Evolutionary conservation across 2,329 filamentous ascomycete genomes (phyloP).

Genomic region (Fusarium nelsonii): DNA sequence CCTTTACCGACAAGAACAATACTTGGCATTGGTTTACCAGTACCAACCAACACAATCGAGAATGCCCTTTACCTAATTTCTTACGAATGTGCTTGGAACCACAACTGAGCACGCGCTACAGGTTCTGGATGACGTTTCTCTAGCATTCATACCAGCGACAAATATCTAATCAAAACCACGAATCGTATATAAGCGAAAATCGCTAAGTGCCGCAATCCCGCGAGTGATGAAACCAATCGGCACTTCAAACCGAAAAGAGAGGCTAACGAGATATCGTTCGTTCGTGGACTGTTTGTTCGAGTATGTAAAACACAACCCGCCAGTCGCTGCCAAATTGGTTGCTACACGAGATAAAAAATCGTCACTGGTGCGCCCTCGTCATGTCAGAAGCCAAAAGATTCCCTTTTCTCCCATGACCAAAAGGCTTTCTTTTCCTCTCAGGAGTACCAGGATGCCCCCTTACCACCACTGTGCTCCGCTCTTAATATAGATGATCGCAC

Average conservation of each 20-base stretch:
- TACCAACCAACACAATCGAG: background rate
- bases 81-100: background rate
- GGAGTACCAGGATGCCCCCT: constrained; percentile 13
- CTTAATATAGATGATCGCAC: constrained; percentile 8
- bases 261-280: background rate
- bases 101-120: background rate
- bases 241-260: constrained; percentile 12
- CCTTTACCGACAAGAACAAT: background rate
- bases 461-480: constrained; percentile 8
- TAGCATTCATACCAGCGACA: background rate
- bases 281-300: constrained; percentile 3
- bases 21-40: background rate
- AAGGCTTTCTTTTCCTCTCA: constrained; percentile 13
- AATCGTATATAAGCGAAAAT: background rate
- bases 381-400: constrained; percentile 23
- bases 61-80: background rate
- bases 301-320: constrained; percentile 31
- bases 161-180: background rate
- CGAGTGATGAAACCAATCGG: constrained; percentile 8
- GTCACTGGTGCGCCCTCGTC: background rate
- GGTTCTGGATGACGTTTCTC: background rate
- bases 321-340: background rate
- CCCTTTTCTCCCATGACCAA: constrained; percentile 12
- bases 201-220: constrained; percentile 5
- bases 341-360: constrained; percentile 19